These are phyloP conservation scores for Blumeriella jaapii DNA, from an alignment of 2,329 filamentous ascomycete species.

Conservation along the genomic window DNA sequence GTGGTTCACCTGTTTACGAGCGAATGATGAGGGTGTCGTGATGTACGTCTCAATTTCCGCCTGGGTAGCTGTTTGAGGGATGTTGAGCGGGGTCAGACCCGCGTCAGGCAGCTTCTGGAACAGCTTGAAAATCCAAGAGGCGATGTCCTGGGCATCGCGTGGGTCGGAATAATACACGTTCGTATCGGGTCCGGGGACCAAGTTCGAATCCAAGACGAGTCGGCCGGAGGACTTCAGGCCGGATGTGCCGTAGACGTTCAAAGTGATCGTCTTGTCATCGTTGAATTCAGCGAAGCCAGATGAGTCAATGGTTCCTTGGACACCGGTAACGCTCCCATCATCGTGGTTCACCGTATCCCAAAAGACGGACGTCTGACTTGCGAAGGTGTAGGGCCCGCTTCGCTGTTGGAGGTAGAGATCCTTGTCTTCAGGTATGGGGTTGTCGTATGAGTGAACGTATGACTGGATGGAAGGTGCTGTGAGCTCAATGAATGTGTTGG, in stretches of 20 bases:
- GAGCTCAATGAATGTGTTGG: slow-evolving; percentile 44
- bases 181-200: slow-evolving; percentile 31
- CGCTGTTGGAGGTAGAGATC: slow-evolving; percentile 37
- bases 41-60: background rate
- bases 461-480: slow-evolving; percentile 40
- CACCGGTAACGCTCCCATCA: slow-evolving; percentile 32
- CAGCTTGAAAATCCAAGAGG: slow-evolving; percentile 38
- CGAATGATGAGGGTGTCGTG: slow-evolving; percentile 19
- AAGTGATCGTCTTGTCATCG: slow-evolving; percentile 36
- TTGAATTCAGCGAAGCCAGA: slow-evolving; percentile 33
- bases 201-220: slow-evolving; percentile 34
- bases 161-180: slow-evolving; percentile 37
- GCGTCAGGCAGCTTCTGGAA: slow-evolving; percentile 34
- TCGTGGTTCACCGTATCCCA: slow-evolving; percentile 47
- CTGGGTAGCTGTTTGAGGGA: slow-evolving; percentile 31
- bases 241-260: slow-evolving; percentile 46
- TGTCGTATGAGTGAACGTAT: slow-evolving; percentile 50
- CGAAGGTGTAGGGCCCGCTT: slow-evolving; percentile 40
- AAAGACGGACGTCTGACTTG: slow-evolving; percentile 55
- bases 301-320: slow-evolving; percentile 42
- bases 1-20: slow-evolving; percentile 22
- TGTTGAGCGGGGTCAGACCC: slow-evolving; percentile 48
- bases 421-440: slow-evolving; percentile 34
- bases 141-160: slow-evolving; percentile 37
- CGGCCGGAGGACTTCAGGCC: slow-evolving; percentile 38